phyloP scores from a whole-genome alignment of 176 grass and related monocot genomes.

The Avena sativa region DNA sequence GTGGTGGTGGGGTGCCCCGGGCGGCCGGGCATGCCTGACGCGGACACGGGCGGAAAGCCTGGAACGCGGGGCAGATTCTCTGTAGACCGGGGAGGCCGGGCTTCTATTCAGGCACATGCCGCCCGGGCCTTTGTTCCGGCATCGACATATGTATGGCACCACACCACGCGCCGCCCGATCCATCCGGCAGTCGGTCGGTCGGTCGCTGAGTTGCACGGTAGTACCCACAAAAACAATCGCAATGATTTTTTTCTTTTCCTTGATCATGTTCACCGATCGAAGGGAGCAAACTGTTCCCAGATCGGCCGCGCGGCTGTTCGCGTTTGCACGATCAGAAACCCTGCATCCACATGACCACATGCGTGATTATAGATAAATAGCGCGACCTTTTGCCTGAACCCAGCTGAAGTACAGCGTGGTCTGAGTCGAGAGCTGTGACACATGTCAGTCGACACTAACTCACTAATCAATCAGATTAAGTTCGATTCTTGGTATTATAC shows the following conservation, averaged over 20 bases:
- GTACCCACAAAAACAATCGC: not conserved
- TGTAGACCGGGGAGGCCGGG: not conserved
- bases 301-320: too few relatives aligned
- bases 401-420: not conserved
- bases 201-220: not conserved
- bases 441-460: not conserved
- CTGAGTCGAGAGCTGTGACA: too few relatives aligned
- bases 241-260: not conserved
- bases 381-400: too few relatives aligned
- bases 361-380: too few relatives aligned
- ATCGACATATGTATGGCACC: not conserved
- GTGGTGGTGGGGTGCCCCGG: not conserved
- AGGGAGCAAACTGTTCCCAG: not conserved
- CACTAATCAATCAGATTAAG: not conserved
- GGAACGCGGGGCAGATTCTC: not conserved
- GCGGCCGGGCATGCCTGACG: not conserved
- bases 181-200: too few relatives aligned
- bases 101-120: constrained; percentile 37
- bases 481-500: not conserved
- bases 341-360: too few relatives aligned
- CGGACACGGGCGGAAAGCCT: constrained; percentile 10
- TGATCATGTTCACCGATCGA: not conserved
- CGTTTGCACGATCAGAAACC: too few relatives aligned
- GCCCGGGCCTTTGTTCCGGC: not conserved
- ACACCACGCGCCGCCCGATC: not conserved